These are phyloP conservation scores for Nemania serpens DNA, from an alignment of 2,329 filamentous ascomycete genomes.

Conservation along the genomic window DNA sequence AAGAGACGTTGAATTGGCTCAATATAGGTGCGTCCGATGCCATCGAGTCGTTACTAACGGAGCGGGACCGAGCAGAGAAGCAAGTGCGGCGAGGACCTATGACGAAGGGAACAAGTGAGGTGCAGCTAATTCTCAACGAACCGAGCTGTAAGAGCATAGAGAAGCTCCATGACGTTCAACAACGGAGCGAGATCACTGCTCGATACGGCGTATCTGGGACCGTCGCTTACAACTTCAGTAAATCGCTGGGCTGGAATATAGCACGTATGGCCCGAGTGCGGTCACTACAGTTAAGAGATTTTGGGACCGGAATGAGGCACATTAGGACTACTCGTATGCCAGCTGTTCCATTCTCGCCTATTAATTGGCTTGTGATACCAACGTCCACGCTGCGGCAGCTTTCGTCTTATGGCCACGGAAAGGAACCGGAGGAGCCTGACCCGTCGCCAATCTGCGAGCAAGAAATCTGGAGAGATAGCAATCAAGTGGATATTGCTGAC, in stretches of 20 bases:
- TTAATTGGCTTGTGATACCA: conserved; percentile 29
- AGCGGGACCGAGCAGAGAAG: conserved; percentile 26
- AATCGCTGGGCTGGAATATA: conserved; percentile 29
- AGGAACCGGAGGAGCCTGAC: background rate
- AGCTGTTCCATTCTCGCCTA: conserved; percentile 12
- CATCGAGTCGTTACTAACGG: conserved; percentile 22
- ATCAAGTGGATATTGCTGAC: conserved; percentile 8
- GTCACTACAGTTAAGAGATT: conserved; percentile 26
- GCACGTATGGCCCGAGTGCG: conserved; percentile 11
- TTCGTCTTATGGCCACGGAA: background rate
- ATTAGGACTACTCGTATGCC: background rate
- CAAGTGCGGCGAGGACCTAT: conserved; percentile 23
- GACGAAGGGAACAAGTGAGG: conserved; percentile 29
- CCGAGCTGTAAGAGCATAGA: conserved; percentile 29
- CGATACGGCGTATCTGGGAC: conserved; percentile 27
- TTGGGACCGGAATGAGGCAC: background rate
- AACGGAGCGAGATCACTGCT: conserved; percentile 24
- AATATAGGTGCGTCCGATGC: conserved; percentile 23
- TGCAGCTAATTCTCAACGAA: conserved; percentile 27
- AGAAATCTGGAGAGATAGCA: conserved; percentile 22
- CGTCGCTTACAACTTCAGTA: conserved; percentile 33
- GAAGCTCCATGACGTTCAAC: conserved; percentile 21
- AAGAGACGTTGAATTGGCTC: conserved; percentile 28
- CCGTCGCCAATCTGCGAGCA: conserved; percentile 24
- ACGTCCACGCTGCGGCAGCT: background rate